A percentile compares a stretch with the other conserved stretches of the same genome.
phyloP scores from a whole-genome alignment of 2,329 filamentous ascomycete species.

The Exophiala sp. region DNA sequence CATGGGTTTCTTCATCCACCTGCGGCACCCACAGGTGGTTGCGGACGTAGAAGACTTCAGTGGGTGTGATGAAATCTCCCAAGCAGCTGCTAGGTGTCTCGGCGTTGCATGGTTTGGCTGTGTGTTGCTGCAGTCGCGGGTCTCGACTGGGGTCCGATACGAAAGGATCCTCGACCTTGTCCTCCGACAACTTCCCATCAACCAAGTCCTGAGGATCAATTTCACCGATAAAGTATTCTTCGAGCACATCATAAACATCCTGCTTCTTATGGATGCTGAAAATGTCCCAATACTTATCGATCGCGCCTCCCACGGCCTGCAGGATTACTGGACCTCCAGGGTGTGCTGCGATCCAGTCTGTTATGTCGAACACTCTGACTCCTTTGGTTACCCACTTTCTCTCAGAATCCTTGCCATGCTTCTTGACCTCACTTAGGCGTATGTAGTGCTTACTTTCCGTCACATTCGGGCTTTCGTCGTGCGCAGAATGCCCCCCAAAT shows the following conservation, averaged over 20 bases:
- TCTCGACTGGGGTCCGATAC: conserved; percentile 52
- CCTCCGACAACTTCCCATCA: conserved; percentile 53
- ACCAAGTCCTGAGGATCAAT: conserved; percentile 58
- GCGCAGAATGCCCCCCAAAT: conserved; percentile 1
- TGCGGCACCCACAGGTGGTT: conserved; percentile 64
- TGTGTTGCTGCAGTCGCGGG: conserved; percentile 50
- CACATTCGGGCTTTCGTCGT: conserved; percentile 19
- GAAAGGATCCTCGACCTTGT: conserved; percentile 43
- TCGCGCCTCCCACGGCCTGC: conserved; percentile 60
- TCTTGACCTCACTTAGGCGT: conserved; percentile 27
- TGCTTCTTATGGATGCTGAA: conserved; percentile 66
- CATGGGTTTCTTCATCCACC: conserved; percentile 42
- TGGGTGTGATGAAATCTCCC: conserved; percentile 53
- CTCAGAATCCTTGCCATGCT: conserved; percentile 41
- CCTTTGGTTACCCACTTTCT: conserved; percentile 63
- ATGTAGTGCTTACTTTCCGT: conserved; percentile 17
- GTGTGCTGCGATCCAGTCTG: conserved; percentile 63
- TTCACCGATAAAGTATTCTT: conserved; percentile 62
- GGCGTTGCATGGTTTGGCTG: conserved; percentile 58
- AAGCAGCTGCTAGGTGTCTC: conserved; percentile 55
- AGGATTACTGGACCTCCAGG: conserved; percentile 67
- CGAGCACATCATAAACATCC: conserved; percentile 62
- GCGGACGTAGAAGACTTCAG: conserved; percentile 57
- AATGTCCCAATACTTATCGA: conserved; percentile 68
- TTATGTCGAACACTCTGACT: conserved; percentile 67